phyloP scores from a whole-genome alignment of 805 yeast genomes.

The Ogataea nonfermentans region DNA sequence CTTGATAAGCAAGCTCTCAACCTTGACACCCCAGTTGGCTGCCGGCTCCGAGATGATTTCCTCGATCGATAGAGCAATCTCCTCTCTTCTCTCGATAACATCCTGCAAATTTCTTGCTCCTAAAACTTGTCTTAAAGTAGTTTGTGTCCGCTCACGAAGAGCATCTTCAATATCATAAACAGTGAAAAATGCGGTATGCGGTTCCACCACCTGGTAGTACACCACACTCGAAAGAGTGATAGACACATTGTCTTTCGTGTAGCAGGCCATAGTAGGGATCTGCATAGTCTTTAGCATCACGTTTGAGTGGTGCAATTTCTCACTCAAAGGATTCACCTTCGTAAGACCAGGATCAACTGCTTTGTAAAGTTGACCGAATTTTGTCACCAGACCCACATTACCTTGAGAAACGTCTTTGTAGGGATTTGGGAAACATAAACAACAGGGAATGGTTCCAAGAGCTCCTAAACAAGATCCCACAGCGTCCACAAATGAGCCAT shows the following conservation, averaged over 20 bases:
- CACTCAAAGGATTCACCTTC: constrained; percentile 64
- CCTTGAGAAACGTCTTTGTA: constrained; percentile 63
- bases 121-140: constrained; percentile 68
- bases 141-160: constrained; percentile 64
- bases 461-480: constrained; percentile 51
- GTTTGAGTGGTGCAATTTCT: constrained; percentile 48
- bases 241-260: constrained; percentile 69
- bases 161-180: constrained; percentile 54
- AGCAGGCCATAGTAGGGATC: constrained; percentile 64
- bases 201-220: constrained; percentile 64
- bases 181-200: constrained; percentile 62
- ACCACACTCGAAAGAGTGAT: constrained; percentile 63
- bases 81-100: constrained; percentile 70
- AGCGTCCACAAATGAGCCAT: constrained; percentile 37
- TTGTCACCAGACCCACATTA: constrained; percentile 63
- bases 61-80: constrained; percentile 63
- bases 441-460: constrained; percentile 55
- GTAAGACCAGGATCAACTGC: constrained; percentile 69
- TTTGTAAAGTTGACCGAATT: constrained; percentile 62
- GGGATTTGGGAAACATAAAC: constrained; percentile 55
- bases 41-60: constrained; percentile 61
- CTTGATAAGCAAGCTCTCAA: constrained; percentile 67
- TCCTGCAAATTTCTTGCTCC: constrained; percentile 68
- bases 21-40: constrained; percentile 65
- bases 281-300: constrained; percentile 60